Base-by-base conservation (phyloP, 495 filamentous ascomycete species). In the Neurospora sp. region DNA sequence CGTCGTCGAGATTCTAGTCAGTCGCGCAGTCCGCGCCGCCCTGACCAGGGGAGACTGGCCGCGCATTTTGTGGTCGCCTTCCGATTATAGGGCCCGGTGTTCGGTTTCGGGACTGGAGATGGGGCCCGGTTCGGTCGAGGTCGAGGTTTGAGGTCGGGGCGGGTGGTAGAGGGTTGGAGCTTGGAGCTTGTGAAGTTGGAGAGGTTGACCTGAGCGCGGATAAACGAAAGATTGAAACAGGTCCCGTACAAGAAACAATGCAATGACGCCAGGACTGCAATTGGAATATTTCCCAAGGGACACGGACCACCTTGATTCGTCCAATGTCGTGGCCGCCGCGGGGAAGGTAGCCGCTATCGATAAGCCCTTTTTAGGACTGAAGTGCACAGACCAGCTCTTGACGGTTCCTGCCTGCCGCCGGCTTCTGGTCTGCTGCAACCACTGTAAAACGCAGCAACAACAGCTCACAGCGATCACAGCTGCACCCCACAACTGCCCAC, bases 11-110 rank as follows among this genome's bases (percentile, higher is more conserved):
- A 14, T 41, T 9, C 37, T 20, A 27, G 71, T 39, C 7, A 73
- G n/a, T 46, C 75, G 71, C 41, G 76, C 59, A 5, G 71, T 68
- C 10, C 76, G 75, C 42, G 78, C 70, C 68, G 76, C 65, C 69
- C 75, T 72, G 31, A 72, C 61, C 69, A 81, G 72, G 35, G 76
- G 76, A 44, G 76, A 76, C 59, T 76, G 75, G 69, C 78, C 72
- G 61, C 76, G 76, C 81, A 81, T 82, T 61, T 48, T 78, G 70
- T 53, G n/a, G 46, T 53, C 46, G 46, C 46, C 46, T 20, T 53
- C 9, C 46, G n/a, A 53, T 22, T 48, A 48, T 48, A 48, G n/a
- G 44, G 44, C 44, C 44, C 44, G 44, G 18, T 48, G 12, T 40
- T 44, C 14, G 42, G 18, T 7, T 18, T 44, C 18, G 18, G 18